Percentiles rank a stretch among this genome's conserved stretches.
Conservation (phyloP, 2,329 filamentous ascomycete species). For the Penicillium digitatum region DNA sequence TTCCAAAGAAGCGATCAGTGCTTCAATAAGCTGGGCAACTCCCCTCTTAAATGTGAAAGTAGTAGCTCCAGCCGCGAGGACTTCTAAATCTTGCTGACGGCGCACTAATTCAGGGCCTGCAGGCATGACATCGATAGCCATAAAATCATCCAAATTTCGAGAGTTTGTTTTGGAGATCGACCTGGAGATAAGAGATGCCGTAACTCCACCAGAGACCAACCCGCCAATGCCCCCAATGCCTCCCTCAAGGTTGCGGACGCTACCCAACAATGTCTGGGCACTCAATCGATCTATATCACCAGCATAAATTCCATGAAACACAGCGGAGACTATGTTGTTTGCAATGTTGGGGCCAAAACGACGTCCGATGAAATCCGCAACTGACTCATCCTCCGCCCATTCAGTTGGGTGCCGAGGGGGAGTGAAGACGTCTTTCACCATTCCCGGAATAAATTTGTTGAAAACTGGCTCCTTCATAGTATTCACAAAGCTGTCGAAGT, state of each 20-base stretch:
- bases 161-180: conserved; percentile 8
- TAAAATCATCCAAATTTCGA: conserved; percentile 25
- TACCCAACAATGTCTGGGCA: conserved; percentile 59
- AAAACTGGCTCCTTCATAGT: conserved; percentile 55
- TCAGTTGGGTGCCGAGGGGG: conserved; percentile 35
- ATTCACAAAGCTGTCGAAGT: conserved; percentile 23
- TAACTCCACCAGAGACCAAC: conserved; percentile 15
- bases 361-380: conserved; percentile 62
- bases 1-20: conserved; percentile 51
- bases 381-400: conserved; percentile 58
- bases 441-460: background rate
- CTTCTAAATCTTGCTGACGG: conserved; percentile 5
- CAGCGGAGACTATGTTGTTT: conserved; percentile 70
- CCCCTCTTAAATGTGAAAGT: conserved; percentile 51
- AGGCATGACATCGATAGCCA: conserved; percentile 23
- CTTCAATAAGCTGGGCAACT: conserved; percentile 58
- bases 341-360: conserved; percentile 54
- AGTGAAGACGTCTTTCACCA: conserved; percentile 38
- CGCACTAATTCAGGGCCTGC: background rate
- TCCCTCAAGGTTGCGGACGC: conserved; percentile 48
- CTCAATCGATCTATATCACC: conserved; percentile 82
- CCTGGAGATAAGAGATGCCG: conserved; percentile 13
- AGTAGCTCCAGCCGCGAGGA: conserved; percentile 26
- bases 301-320: conserved; percentile 85
- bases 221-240: conserved; percentile 10